Evolutionary conservation across 148 eudicot genomes (phyloP).

Genomic region (Cornus suecica): DNA sequence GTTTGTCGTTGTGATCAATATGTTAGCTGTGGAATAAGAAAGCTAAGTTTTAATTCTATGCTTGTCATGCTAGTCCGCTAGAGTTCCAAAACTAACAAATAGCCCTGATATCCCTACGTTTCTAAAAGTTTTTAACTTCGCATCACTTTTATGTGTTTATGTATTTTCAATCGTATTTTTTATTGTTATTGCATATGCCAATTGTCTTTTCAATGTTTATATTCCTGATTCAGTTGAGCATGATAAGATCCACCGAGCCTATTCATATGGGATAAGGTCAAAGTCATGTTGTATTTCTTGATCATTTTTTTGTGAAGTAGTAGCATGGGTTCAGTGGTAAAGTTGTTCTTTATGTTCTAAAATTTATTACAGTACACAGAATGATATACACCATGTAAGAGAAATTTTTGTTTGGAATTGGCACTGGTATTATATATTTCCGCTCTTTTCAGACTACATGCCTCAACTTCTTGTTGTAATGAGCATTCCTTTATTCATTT

Average conservation of each 20-base stretch:
- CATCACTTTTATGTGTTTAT: not conserved
- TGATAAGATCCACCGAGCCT: no score
- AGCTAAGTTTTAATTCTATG: not conserved
- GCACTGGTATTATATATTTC: not conserved
- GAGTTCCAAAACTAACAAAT: slow-evolving; percentile 3
- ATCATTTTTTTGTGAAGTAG: no score
- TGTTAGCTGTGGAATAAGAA: not conserved
- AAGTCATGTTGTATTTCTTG: no score
- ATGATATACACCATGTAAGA: not conserved
- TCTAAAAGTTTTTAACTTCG: not conserved
- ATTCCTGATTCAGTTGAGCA: not conserved
- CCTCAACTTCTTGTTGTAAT: not conserved
- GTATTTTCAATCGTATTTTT: not conserved
- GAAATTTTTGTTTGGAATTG: not conserved
- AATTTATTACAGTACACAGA: not conserved
- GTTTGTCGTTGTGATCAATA: slow-evolving; percentile 10
- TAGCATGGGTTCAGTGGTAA: not conserved
- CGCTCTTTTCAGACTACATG: not conserved
- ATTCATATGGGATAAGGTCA: no score
- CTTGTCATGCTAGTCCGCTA: not conserved
- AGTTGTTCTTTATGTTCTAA: not conserved
- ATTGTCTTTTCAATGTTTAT: no score
- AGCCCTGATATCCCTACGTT: not conserved
- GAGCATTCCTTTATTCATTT: not conserved
- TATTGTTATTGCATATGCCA: not conserved